phyloP scores from a whole-genome alignment of 805 yeast species.

The Metschnikowia koreensis region DNA sequence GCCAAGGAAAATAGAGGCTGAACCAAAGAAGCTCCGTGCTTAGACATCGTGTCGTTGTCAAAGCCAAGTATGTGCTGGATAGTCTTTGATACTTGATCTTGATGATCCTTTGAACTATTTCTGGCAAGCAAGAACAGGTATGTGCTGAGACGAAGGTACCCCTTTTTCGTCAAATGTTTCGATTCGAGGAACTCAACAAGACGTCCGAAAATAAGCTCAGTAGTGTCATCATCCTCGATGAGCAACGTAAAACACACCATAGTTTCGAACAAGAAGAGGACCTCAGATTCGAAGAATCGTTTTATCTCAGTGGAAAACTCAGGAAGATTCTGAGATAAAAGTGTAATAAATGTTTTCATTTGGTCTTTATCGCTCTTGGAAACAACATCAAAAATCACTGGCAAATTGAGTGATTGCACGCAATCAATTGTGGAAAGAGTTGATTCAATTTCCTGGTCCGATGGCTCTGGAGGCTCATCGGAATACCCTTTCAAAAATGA shows the following conservation, averaged over 20 bases:
- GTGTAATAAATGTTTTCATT: constrained; percentile 35
- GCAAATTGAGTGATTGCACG: constrained; percentile 64
- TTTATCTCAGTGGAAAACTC: constrained; percentile 26
- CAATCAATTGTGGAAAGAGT: constrained; percentile 84
- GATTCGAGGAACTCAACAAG: constrained; percentile 14
- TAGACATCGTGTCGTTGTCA: constrained; percentile 45
- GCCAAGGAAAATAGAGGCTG: constrained; percentile 51
- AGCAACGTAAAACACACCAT: constrained; percentile 36
- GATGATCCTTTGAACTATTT: constrained; percentile 22
- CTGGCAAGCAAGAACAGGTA: constrained; percentile 51
- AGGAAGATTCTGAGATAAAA: constrained; percentile 31
- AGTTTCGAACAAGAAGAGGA: constrained; percentile 48
- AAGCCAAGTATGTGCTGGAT: constrained; percentile 23
- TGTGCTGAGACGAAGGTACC: constrained; percentile 45
- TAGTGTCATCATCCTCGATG: constrained; percentile 25
- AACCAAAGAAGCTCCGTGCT: constrained; percentile 44
- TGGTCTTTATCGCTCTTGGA: constrained; percentile 36
- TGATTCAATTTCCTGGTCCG: constrained; percentile 87
- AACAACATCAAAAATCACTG: constrained; percentile 53
- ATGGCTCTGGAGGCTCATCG: constrained; percentile 88
- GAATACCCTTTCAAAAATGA: constrained; percentile 84
- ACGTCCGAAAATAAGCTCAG: constrained; percentile 17
- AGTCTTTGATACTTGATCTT: constrained; percentile 13
- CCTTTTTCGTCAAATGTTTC: constrained; percentile 28
- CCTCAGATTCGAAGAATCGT: constrained; percentile 46